Conservation (phyloP, 805 yeast genomes). For the Saccharomycopsis fermentans region DNA sequence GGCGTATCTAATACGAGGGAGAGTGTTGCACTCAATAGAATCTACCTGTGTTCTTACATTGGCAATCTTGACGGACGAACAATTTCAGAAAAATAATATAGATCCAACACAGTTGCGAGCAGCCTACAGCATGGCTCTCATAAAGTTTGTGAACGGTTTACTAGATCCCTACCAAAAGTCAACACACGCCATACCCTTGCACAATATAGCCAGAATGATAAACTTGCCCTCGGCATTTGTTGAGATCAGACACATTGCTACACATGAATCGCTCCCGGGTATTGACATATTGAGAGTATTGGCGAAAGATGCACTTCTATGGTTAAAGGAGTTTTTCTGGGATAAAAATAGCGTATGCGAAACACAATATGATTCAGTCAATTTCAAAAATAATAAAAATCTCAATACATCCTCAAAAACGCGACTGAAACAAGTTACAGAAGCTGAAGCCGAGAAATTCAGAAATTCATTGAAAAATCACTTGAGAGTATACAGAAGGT, state of each 20-base stretch:
- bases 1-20: conserved; percentile 48
- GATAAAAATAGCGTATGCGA: conserved; percentile 15
- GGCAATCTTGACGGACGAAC: conserved; percentile 32
- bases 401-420: background rate
- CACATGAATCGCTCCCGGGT: conserved; percentile 79
- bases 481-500: conserved; percentile 39
- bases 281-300: conserved; percentile 56
- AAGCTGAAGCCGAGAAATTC: background rate
- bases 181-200: conserved; percentile 67
- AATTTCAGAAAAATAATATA: background rate
- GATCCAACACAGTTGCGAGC: conserved; percentile 35
- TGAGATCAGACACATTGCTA: conserved; percentile 80
- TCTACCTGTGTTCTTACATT: conserved; percentile 50
- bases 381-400: background rate
- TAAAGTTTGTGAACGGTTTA: conserved; percentile 84
- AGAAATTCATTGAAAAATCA: conserved; percentile 24
- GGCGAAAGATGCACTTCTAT: conserved; percentile 49
- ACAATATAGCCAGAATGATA: conserved; percentile 56
- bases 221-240: conserved; percentile 75
- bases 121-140: conserved; percentile 62
- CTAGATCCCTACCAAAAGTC: conserved; percentile 81
- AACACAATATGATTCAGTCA: background rate
- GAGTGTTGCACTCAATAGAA: conserved; percentile 64
- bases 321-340: conserved; percentile 80
- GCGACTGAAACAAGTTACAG: background rate